Conservation (phyloP, 257 asterid genomes). For the Ligustrum vulgare region DNA sequence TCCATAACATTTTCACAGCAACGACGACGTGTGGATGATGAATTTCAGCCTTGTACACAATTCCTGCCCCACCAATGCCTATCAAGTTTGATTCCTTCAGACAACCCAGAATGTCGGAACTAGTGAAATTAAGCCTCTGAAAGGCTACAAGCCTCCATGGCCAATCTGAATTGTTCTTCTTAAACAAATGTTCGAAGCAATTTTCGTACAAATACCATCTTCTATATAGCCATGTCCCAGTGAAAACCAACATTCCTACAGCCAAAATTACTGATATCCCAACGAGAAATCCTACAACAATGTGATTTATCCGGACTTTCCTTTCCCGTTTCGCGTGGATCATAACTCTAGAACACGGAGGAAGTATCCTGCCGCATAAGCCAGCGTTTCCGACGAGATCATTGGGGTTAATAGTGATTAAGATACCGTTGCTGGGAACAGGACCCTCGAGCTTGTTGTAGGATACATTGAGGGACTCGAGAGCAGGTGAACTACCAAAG, state of each 20-base stretch:
- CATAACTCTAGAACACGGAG: slow-evolving; percentile 48
- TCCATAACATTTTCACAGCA: slow-evolving; percentile 75
- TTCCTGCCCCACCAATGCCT: slow-evolving; percentile 72
- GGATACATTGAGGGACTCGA: slow-evolving; percentile 66
- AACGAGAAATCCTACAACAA: slow-evolving; percentile 41
- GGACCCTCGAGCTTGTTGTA: slow-evolving; percentile 71
- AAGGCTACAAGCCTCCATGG: slow-evolving; percentile 83
- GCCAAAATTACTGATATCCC: slow-evolving; percentile 48
- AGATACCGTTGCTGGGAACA: slow-evolving; percentile 62
- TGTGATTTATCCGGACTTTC: slow-evolving; percentile 45
- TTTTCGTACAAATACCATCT: slow-evolving; percentile 61
- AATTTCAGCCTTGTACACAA: slow-evolving; percentile 68
- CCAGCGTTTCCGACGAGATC: slow-evolving; percentile 69
- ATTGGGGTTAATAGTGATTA: slow-evolving; percentile 55
- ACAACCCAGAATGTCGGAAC: slow-evolving; percentile 54
- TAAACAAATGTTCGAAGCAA: slow-evolving; percentile 53
- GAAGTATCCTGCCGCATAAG: slow-evolving; percentile 67
- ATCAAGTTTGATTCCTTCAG: slow-evolving; percentile 71
- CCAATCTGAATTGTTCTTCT: slow-evolving; percentile 54
- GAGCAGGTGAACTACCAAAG: slow-evolving; percentile 70
- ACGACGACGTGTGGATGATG: slow-evolving; percentile 49
- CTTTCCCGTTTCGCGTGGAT: slow-evolving; percentile 19
- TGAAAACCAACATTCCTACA: slow-evolving; percentile 32
- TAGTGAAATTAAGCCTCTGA: slow-evolving; percentile 69
- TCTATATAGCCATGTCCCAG: slow-evolving; percentile 47